Percentiles rank a stretch among this genome's conserved stretches.
phyloP scores from a whole-genome alignment of 768 basidiomycete genomes.

The Crucibulum laeve region DNA sequence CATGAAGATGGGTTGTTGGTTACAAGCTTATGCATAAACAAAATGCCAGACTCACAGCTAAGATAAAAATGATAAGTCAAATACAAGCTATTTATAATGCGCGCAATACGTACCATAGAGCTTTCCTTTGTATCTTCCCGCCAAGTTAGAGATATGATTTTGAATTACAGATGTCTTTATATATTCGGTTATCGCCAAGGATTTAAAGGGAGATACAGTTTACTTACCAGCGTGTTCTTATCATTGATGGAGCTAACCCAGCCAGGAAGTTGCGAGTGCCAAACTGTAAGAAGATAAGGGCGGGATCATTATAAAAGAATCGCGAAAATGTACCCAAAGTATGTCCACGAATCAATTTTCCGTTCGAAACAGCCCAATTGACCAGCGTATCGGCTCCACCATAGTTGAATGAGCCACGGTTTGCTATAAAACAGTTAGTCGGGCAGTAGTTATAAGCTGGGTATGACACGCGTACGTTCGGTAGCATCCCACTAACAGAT shows the following conservation, averaged over 20 bases:
- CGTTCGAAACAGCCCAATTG: conserved; percentile 33
- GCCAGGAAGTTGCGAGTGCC: conserved; percentile 27
- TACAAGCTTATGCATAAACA: no score
- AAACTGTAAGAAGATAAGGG: conserved; percentile 8
- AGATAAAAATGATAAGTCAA: background rate
- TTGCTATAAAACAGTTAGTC: conserved; percentile 12
- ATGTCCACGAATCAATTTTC: conserved; percentile 36
- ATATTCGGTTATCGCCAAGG: background rate
- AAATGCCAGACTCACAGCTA: conserved; percentile 8
- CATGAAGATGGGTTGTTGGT: no score
- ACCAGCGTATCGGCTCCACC: conserved; percentile 30
- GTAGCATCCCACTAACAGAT: conserved; percentile 31
- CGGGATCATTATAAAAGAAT: background rate
- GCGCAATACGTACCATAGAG: conserved; percentile 19
- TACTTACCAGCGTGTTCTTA: conserved; percentile 19
- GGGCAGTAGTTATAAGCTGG: background rate
- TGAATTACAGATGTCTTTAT: conserved; percentile 24
- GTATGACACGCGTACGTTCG: conserved; percentile 20
- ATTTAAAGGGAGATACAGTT: conserved; percentile 2
- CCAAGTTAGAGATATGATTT: conserved; percentile 33
- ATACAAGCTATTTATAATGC: background rate
- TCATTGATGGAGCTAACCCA: conserved; percentile 26
- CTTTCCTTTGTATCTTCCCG: conserved; percentile 32
- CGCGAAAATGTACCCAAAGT: conserved; percentile 21
- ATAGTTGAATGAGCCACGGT: conserved; percentile 28